A percentile compares a stretch with the other conserved stretches of the same genome.
These are phyloP conservation scores for Neonectria punicea DNA, from an alignment of 2,329 filamentous ascomycete species.

Conservation along the genomic window DNA sequence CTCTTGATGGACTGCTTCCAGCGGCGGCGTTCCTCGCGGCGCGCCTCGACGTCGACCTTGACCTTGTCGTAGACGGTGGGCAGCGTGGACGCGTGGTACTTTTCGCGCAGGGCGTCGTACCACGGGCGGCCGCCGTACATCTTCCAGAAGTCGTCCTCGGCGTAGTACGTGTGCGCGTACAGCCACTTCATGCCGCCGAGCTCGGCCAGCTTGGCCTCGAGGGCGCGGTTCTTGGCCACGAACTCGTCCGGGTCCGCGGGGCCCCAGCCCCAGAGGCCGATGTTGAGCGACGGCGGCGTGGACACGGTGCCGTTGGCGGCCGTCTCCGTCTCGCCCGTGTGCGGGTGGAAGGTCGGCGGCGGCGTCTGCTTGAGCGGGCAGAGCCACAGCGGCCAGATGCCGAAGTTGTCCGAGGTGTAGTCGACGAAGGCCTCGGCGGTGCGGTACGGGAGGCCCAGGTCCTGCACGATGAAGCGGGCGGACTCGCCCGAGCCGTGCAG, in stretches of 20 bases:
- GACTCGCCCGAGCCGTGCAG: conserved; percentile 68
- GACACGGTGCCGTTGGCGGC: conserved; percentile 5
- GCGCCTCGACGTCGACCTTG: conserved; percentile 59
- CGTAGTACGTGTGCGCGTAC: conserved; percentile 83
- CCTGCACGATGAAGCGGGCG: conserved; percentile 69
- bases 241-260: conserved; percentile 63
- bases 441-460: conserved; percentile 67
- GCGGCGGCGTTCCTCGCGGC: conserved; percentile 50
- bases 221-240: conserved; percentile 69
- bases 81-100: conserved; percentile 67
- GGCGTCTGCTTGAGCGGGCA: conserved; percentile 35
- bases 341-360: conserved; percentile 40
- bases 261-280: conserved; percentile 79
- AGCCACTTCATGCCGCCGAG: conserved; percentile 83
- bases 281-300: conserved; percentile 59
- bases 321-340: not conserved
- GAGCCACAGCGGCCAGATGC: conserved; percentile 46
- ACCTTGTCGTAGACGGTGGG: conserved; percentile 76
- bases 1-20: conserved; percentile 58
- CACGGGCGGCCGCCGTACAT: conserved; percentile 64
- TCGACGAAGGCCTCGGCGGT: conserved; percentile 49
- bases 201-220: conserved; percentile 72
- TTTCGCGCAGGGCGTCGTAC: conserved; percentile 69
- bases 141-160: conserved; percentile 71
- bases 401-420: conserved; percentile 41